Percentiles rank a stretch among this genome's conserved stretches.
Conservation (phyloP, 768 basidiomycete genomes). For the Cantharellus anzutake region DNA sequence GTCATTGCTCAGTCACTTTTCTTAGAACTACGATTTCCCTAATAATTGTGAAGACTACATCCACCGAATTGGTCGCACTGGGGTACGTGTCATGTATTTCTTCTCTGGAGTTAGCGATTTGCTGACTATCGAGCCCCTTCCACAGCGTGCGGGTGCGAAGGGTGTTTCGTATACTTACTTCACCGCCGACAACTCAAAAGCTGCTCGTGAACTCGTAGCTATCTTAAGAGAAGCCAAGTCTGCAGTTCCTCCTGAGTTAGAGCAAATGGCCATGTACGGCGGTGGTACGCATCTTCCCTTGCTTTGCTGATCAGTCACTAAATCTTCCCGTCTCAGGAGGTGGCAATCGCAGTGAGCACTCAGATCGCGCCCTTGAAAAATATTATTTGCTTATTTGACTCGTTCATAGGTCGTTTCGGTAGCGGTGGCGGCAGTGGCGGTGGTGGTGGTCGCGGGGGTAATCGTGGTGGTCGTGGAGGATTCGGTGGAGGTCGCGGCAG, state of each 20-base stretch:
- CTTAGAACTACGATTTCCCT: conserved; percentile 89
- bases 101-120: neutral
- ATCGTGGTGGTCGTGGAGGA: conserved; percentile 11
- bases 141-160: conserved; percentile 74
- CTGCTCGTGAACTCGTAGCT: conserved; percentile 73
- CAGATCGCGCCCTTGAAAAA: neutral
- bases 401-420: conserved; percentile 37
- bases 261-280: conserved; percentile 82
- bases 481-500: neutral
- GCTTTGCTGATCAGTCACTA: neutral
- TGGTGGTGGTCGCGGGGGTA: conserved; percentile 17
- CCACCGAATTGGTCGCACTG: conserved; percentile 96
- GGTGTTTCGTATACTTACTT: conserved; percentile 93
- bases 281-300: conserved; percentile 26
- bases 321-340: neutral
- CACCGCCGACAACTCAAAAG: conserved; percentile 89
- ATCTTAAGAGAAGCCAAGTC: conserved; percentile 83
- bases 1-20: conserved; percentile 5
- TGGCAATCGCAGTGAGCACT: neutral
- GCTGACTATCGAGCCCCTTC: neutral
- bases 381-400: conserved; percentile 4
- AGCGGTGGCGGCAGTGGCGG: conserved; percentile 22
- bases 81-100: conserved; percentile 28
- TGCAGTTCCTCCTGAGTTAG: conserved; percentile 66
- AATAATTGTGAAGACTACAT: conserved; percentile 98